A percentile compares a stretch with the other conserved stretches of the same genome.
These are phyloP conservation scores for Filobasidium uniguttulatum DNA, from an alignment of 1,284 basidiomycete species.

Conservation along the genomic window DNA sequence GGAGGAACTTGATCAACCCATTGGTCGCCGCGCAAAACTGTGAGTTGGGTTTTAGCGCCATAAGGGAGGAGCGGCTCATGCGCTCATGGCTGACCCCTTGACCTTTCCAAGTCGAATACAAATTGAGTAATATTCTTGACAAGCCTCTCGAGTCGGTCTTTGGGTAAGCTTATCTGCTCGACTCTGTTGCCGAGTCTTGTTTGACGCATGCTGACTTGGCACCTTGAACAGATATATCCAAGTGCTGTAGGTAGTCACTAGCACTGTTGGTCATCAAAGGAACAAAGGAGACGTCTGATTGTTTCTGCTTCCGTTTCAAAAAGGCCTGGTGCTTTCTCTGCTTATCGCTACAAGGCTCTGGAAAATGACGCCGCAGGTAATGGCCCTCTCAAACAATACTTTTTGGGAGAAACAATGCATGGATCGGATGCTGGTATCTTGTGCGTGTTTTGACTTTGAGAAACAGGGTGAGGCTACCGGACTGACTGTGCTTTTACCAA, in stretches of 20 bases:
- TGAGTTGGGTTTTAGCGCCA: background rate
- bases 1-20: conserved; percentile 63
- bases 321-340: conserved; percentile 77
- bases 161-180: conserved; percentile 44
- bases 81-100: too few species aligned
- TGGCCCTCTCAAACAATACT: conserved; percentile 85
- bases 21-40: conserved; percentile 43
- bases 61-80: too few species aligned
- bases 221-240: conserved; percentile 52
- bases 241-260: conserved; percentile 43
- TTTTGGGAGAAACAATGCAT: conserved; percentile 85
- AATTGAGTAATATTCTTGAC: conserved; percentile 64
- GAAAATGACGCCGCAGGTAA: conserved; percentile 71
- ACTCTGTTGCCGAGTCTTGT: background rate
- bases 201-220: background rate
- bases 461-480: too few species aligned
- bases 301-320: background rate
- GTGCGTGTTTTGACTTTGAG: conserved; percentile 2
- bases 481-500: background rate
- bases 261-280: too few species aligned
- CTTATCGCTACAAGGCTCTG: conserved; percentile 78
- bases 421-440: conserved; percentile 46
- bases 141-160: conserved; percentile 69
- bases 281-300: background rate
- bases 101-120: conserved; percentile 52